These are phyloP conservation scores for Quercus glauca DNA, from an alignment of 306 rosid genomes.

Conservation along the genomic window DNA sequence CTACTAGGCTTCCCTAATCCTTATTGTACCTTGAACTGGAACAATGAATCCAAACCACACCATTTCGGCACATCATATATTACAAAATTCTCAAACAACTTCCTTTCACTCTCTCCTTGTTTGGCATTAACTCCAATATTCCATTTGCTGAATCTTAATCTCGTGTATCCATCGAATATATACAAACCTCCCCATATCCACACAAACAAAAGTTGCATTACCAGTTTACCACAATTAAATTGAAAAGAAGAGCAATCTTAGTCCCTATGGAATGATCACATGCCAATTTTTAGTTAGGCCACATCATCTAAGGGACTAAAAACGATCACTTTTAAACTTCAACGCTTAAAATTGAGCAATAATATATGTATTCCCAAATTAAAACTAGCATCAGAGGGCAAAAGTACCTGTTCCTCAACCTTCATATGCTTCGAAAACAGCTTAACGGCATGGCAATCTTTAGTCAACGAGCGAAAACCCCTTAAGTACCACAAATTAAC, in stretches of 20 bases:
- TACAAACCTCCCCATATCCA: background rate
- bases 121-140: background rate
- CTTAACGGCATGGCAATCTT: conserved; percentile 68
- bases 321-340: too few relatives aligned
- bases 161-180: background rate
- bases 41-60: background rate
- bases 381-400: background rate
- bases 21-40: background rate
- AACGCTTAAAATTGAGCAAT: too few relatives aligned
- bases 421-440: conserved; percentile 92
- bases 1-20: background rate
- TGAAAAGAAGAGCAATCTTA: too few relatives aligned
- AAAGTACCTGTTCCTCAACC: conserved; percentile 67
- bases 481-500: conserved; percentile 27
- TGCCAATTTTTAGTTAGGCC: too few relatives aligned
- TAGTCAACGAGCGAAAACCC: conserved; percentile 66
- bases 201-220: background rate
- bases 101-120: background rate
- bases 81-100: background rate
- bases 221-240: background rate
- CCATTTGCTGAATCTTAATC: too few relatives aligned
- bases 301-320: too few relatives aligned
- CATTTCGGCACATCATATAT: background rate
- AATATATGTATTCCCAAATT: too few relatives aligned
- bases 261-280: too few relatives aligned